phyloP scores from a whole-genome alignment of 768 basidiomycete genomes.

The Neoboletus brunneissimus region DNA sequence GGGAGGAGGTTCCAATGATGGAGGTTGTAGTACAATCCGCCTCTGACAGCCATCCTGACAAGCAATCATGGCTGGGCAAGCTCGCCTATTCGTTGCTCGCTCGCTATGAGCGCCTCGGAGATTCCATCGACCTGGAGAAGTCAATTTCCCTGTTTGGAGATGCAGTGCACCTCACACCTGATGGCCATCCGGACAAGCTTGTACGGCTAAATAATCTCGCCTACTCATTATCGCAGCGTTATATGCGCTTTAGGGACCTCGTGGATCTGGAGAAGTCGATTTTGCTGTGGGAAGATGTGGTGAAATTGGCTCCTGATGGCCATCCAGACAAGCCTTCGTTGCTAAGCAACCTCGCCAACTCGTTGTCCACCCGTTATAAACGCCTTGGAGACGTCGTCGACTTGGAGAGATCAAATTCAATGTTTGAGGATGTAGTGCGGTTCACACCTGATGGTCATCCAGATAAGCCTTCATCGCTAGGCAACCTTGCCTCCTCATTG shows the following conservation, averaged over 20 bases:
- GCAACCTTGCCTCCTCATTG: not conserved
- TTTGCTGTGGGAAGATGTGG: too few relatives aligned
- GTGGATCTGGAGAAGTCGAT: too few relatives aligned
- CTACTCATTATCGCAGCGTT: too few relatives aligned
- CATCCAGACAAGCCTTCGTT: not conserved
- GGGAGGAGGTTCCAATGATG: not conserved
- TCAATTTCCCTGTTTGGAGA: too few relatives aligned
- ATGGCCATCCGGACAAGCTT: too few relatives aligned
- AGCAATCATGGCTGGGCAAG: not conserved
- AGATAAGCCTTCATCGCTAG: not conserved
- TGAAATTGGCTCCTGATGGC: not conserved
- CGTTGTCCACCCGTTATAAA: not conserved
- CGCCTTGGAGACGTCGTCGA: not conserved
- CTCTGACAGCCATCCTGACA: not conserved
- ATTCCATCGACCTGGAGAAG: too few relatives aligned
- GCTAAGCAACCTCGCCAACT: not conserved
- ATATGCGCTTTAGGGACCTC: too few relatives aligned
- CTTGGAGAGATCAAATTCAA: not conserved
- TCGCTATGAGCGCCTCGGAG: too few relatives aligned
- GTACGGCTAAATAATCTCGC: too few relatives aligned
- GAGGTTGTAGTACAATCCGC: not conserved
- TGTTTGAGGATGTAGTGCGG: too few relatives aligned
- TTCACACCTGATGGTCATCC: not conserved
- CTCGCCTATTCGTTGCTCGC: too few relatives aligned
- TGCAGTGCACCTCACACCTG: too few relatives aligned